Evolutionary conservation across 306 rosid species (phyloP), one percentile per base, ranked within the genome.

Genomic region (cucumber (Cucumis sativus)): DNA sequence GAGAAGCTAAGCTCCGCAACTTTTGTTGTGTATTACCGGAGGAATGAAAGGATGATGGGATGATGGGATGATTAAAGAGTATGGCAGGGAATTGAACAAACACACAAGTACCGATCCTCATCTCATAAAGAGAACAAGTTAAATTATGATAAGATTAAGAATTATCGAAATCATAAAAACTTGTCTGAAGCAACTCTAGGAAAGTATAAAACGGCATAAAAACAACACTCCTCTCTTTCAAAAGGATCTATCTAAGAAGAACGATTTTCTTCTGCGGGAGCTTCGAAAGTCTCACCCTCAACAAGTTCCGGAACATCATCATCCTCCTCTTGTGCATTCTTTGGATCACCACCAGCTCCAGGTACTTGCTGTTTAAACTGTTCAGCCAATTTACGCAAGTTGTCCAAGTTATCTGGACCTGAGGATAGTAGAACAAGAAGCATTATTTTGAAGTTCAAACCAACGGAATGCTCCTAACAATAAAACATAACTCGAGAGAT

Each of bases 321-420:
- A 0, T 77, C 80, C 3, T 91, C 94, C 64, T 88, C 92, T 77
- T 83, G 85, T 3, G 80, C 86, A 2, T 85, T 15, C 18, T 82
- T 30, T 55, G 85, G 83, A 61, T 78, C 89, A 11, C 74, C 88
- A 51, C 83, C 92, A 5, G 82, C 96, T 78, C 89, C 91, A 62
- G 95, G 94, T 69, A 83, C 81, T 75, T 90, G 96, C 92, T 85
- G 89, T 85, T 94, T 92, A 72, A 92, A 94, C 81, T 92, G 97
- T 82, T 94, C 97, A 0, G 96, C 97, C n/a, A 91, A 79, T 82
- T 90, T 94, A 79, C 91, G 88, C 83, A 94, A 84, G 87, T 92
- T 94, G 83, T 94, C 98, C 90, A 89, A 87, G 85, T 94, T 94
- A 72, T 92, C 97, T 0, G 96, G 97, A 70, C 97, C 98, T 94